Base-by-base conservation (phyloP, 2,329 filamentous ascomycete genomes). In the Calonectria ilicicola region DNA sequence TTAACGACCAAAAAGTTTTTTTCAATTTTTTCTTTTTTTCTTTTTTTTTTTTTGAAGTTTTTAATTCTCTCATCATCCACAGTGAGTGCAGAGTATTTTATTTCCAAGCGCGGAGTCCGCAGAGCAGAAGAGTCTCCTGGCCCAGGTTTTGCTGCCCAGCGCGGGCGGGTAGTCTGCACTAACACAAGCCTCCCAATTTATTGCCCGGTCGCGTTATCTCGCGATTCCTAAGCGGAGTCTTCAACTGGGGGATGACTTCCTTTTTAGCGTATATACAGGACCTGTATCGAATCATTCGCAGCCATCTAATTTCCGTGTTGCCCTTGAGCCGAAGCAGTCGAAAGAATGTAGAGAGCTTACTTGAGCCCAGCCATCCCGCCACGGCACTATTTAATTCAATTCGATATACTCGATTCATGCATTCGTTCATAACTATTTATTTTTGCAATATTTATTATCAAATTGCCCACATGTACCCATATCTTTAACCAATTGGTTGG, bases 181-280 rank as follows among this genome's bases (percentile, higher is more conserved):
- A 60, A 40, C 35, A 60, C 53, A 60, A 60, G 32, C 53, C 53
- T 40, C 53, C 32, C 32, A 60, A 60, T 60, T 60, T 60, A 27
- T 42, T 2, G 15, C 38, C 38, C 15, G 5, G 53, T 17, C 21
- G 2, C 53, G 21, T 60, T 8, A 40, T 60, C 35, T 40, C 12
- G 19, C 44, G n/a, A 47, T 47, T 47, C n/a, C 53, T 17, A 60
- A 27, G 53, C 53, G 21, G 29, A 17, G 3, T 40, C 21, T 23
- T 23, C 21, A 40, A 38, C n/a, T 19, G 21, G 21, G 5, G n/a
- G 19, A 58, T 40, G 29, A 40, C 21, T 17, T 40, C 15, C 15
- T 9, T 38, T 32, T 38, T 60, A 17, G 53, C 53, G 38, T 60
- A 15, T 60, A 40, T 6, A n/a, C 3, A 40, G 19, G 53, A 38